Base-by-base conservation (phyloP, 805 yeast species). In the Ogataea henricii region DNA sequence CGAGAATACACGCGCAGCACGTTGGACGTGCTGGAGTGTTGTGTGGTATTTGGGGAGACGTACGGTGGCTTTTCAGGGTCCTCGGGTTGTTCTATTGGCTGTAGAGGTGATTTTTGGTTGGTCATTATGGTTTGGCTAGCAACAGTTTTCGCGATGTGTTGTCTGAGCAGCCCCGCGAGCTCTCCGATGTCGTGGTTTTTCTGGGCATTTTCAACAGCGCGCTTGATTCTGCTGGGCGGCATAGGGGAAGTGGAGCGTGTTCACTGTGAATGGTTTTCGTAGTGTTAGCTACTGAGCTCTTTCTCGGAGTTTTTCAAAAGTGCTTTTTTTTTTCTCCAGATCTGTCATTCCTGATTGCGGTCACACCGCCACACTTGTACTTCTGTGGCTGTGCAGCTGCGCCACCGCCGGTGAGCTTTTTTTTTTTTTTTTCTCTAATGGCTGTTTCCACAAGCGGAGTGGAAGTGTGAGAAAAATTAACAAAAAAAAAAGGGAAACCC, bases 1-100 rank as follows among this genome's bases (percentile, higher is more conserved):
- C 64, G 61, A 39, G 76, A 66, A n/a, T 55, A 54, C 47, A 73
- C 70, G 41, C 57, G 57, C 34, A 79, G 63, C 3, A 79, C 59
- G 48, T 69, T 70, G 23, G 69, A 65, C 4, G 18, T 3, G 42
- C 8, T 8, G 25, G 25, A 8, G 25, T 22, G 25, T 22, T 22
- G 25, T 22, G 25, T 8, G 25, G 25, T 22, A 6, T 6, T 8
- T 22, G 25, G 25, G 25, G 25, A 22, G 25, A 22, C 14, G 30
- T 27, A 4, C 9, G n/a, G 14, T 27, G 30, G 6, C n/a, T 6
- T 27, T 13, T 27, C 30, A 22, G 25, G 25, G 8, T 6, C 8
- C 25, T 18, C 10, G 37, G 23, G 22, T 36, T n/a, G 30, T 16
- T 27, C 30, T 4, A 21, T n/a, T n/a, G n/a, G n/a, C n/a, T n/a